phyloP scores from a whole-genome alignment of 2,329 filamentous ascomycete species.

The Cladosporium colombiae region DNA sequence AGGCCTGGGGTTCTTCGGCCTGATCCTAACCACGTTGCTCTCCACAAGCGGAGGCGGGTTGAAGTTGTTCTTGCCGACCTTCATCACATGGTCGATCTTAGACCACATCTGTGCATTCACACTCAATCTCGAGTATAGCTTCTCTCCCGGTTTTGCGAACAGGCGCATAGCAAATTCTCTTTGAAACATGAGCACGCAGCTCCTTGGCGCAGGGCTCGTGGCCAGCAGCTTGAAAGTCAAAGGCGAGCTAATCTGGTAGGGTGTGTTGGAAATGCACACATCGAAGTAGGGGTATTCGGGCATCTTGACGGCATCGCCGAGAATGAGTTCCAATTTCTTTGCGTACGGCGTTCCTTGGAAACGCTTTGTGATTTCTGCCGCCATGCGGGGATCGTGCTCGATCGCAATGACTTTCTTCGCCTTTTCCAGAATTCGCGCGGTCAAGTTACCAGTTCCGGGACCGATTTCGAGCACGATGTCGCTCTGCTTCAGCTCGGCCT shows the following conservation, averaged over 20 bases:
- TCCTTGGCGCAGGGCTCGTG: slow-evolving; percentile 76
- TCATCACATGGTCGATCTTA: slow-evolving; percentile 73
- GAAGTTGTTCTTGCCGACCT: slow-evolving; percentile 96
- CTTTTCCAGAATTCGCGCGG: slow-evolving; percentile 82
- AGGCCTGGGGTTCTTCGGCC: slow-evolving; percentile 81
- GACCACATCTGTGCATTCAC: slow-evolving; percentile 96
- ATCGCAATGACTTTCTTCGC: slow-evolving; percentile 83
- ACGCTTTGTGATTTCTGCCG: slow-evolving; percentile 88
- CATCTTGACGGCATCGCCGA: slow-evolving; percentile 89
- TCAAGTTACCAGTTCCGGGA: slow-evolving; percentile 86
- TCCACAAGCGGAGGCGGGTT: slow-evolving; percentile 92
- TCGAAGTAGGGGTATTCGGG: slow-evolving; percentile 77
- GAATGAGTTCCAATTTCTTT: slow-evolving; percentile 80
- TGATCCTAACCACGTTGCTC: slow-evolving; percentile 83
- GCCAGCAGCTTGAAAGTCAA: slow-evolving; percentile 88
- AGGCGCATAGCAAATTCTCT: slow-evolving; percentile 89
- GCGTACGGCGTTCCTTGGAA: slow-evolving; percentile 86
- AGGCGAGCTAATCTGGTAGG: slow-evolving; percentile 81
- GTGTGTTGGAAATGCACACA: slow-evolving; percentile 79
- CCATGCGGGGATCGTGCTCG: slow-evolving; percentile 95
- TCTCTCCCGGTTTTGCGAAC: slow-evolving; percentile 83
- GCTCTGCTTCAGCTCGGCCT: slow-evolving; percentile 86
- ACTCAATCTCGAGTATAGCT: slow-evolving; percentile 84
- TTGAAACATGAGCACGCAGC: slow-evolving; percentile 93
- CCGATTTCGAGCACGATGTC: slow-evolving; percentile 90